Conservation (phyloP, 2,329 filamentous ascomycete species). For the Thielaviopsis punctulata region DNA sequence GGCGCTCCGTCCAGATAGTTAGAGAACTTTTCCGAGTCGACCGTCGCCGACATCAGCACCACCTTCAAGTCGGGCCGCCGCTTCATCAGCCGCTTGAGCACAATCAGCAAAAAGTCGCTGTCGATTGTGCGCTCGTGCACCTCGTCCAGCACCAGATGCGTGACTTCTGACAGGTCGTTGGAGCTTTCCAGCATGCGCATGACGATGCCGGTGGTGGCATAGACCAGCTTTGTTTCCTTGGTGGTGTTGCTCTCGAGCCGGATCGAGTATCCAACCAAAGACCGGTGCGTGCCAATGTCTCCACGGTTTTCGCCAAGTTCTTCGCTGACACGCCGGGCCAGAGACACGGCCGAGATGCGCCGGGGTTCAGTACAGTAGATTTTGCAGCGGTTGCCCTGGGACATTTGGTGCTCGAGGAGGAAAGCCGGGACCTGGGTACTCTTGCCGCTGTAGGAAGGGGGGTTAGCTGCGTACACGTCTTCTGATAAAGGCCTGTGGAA, state of each 20-base stretch:
- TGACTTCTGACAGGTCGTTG: slow-evolving; percentile 73
- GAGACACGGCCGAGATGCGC: slow-evolving; percentile 86
- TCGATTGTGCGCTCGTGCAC: slow-evolving; percentile 95
- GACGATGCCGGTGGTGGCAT: slow-evolving; percentile 84
- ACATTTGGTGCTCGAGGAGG: slow-evolving; percentile 74
- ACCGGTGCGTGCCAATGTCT: slow-evolving; percentile 67
- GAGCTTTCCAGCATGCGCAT: slow-evolving; percentile 91
- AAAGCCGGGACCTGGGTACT: slow-evolving; percentile 95
- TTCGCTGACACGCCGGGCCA: slow-evolving; percentile 84
- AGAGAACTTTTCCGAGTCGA: slow-evolving; percentile 83
- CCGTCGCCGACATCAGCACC: slow-evolving; percentile 91
- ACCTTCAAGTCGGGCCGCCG: slow-evolving; percentile 74
- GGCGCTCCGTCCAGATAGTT: slow-evolving; percentile 73
- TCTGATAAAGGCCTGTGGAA: not conserved
- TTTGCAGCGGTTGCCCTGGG: slow-evolving; percentile 65
- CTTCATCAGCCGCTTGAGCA: slow-evolving; percentile 65
- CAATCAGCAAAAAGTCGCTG: slow-evolving; percentile 86
- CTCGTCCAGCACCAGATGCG: slow-evolving; percentile 90
- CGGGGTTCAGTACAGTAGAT: slow-evolving; percentile 92
- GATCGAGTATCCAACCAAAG: slow-evolving; percentile 87
- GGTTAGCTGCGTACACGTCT: not conserved
- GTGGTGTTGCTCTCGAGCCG: slow-evolving; percentile 77
- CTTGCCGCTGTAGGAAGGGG: slow-evolving; percentile 54
- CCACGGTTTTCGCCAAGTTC: slow-evolving; percentile 74
- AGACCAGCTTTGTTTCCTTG: slow-evolving; percentile 68